Conservation (phyloP, 148 eudicot genomes). For the Amaranthus hypochondriacus region DNA sequence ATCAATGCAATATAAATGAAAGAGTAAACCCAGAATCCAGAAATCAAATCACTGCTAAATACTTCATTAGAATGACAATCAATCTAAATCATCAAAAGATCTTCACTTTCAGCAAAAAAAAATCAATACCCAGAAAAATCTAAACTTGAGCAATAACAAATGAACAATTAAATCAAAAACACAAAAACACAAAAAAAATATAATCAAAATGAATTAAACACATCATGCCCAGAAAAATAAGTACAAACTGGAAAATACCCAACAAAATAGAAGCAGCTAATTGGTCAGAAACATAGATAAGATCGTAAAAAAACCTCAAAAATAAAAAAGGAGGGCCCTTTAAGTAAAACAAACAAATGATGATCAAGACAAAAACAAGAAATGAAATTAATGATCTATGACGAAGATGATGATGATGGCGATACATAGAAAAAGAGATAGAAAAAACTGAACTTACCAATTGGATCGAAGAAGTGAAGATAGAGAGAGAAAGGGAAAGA, state of each 20-base stretch:
- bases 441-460: conserved; percentile 16
- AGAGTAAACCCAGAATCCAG: neutral
- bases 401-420: neutral
- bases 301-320: conserved; percentile 1
- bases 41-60: conserved; percentile 4
- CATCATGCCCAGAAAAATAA: conserved; percentile 11
- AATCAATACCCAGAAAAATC: neutral
- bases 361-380: neutral
- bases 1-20: neutral
- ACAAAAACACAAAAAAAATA: neutral
- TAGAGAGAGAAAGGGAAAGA: conserved; percentile 11
- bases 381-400: conserved; percentile 4
- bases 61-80: neutral
- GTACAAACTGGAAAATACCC: conserved; percentile 2
- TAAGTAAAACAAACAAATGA: neutral
- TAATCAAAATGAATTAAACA: neutral
- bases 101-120: neutral
- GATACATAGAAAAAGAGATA: neutral
- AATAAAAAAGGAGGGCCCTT: neutral
- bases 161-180: neutral
- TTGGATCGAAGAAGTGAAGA: conserved; percentile 16
- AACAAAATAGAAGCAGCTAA: neutral
- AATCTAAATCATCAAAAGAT: conserved; percentile 9
- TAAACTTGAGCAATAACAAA: neutral
- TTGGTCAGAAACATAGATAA: conserved; percentile 6